These are phyloP conservation scores for Micromonas pusilla DNA, from an alignment of 139 green algal species.

Conservation along the genomic window DNA sequence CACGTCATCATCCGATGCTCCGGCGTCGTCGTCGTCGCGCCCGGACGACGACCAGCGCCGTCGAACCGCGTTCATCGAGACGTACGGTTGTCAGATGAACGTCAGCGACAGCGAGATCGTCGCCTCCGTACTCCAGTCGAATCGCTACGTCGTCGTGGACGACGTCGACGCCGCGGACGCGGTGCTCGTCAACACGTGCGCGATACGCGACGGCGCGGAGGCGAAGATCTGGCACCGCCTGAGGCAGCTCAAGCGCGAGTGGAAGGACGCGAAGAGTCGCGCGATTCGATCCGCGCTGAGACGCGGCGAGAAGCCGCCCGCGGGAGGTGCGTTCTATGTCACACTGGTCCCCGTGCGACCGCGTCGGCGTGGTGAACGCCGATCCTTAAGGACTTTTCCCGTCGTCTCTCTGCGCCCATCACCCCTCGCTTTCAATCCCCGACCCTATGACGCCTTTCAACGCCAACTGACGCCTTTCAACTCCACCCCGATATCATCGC, in stretches of 20 bases:
- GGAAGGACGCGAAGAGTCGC: no score
- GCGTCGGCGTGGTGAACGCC: no score
- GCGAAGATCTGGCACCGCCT: slow-evolving; percentile 12
- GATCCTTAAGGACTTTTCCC: no score
- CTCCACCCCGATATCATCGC: no score
- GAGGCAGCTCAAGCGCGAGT: slow-evolving; percentile 16
- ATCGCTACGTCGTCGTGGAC: not conserved
- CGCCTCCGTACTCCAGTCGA: not conserved
- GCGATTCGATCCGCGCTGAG: no score
- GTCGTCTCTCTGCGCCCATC: no score
- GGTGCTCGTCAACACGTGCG: slow-evolving; percentile 88
- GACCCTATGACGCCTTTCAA: no score
- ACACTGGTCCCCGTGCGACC: no score
- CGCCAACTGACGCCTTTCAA: no score
- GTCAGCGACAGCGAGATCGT: slow-evolving; percentile 72
- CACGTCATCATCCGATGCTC: not conserved
- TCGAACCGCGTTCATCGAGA: slow-evolving; percentile 72
- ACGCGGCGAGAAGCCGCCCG: no score
- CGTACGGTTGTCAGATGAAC: slow-evolving; percentile 95
- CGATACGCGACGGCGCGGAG: slow-evolving; percentile 81
- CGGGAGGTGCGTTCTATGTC: no score
- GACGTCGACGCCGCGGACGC: slow-evolving; percentile 41
- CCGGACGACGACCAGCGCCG: slow-evolving; percentile 19
- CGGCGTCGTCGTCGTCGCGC: not conserved
- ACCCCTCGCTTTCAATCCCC: no score